phyloP scores from a whole-genome alignment of 805 yeast species.

The Candida berthetii region DNA sequence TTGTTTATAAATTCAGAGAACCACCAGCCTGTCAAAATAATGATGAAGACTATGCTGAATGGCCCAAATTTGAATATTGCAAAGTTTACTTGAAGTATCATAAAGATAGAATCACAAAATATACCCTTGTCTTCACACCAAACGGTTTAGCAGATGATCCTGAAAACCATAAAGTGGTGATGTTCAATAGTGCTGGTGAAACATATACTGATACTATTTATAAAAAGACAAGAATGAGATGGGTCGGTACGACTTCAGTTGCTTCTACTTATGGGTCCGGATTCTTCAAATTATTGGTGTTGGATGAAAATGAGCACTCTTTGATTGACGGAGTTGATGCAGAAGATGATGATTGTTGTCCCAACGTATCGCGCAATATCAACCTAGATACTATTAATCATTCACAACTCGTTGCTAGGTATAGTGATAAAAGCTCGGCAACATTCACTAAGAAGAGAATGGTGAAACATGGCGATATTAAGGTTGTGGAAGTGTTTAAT shows the following conservation, averaged over 20 bases:
- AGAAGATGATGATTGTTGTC: background rate
- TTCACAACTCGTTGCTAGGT: slow-evolving; percentile 9
- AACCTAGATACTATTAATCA: background rate
- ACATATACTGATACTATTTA: slow-evolving; percentile 26
- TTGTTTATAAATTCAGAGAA: slow-evolving; percentile 21
- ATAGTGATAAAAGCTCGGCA: slow-evolving; percentile 10
- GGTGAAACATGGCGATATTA: slow-evolving; percentile 16
- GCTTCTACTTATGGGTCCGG: slow-evolving; percentile 28
- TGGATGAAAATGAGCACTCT: slow-evolving; percentile 27
- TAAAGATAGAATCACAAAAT: slow-evolving; percentile 19
- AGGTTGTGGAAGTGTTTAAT: slow-evolving; percentile 12
- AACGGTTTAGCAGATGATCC: slow-evolving; percentile 12
- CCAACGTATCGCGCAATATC: slow-evolving; percentile 1
- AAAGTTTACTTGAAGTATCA: slow-evolving; percentile 20
- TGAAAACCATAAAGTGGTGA: slow-evolving; percentile 16
- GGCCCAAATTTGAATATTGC: slow-evolving; percentile 26
- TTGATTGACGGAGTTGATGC: slow-evolving; percentile 14
- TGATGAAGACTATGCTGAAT: background rate
- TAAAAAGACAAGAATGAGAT: slow-evolving; percentile 26
- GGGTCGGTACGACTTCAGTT: slow-evolving; percentile 33
- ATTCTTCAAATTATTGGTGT: slow-evolving; percentile 24
- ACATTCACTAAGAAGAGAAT: slow-evolving; percentile 9
- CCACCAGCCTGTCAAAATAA: slow-evolving; percentile 4
- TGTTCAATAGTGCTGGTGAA: slow-evolving; percentile 24
- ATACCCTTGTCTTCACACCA: slow-evolving; percentile 23